Evolutionary conservation across 352 stramenopile species (phyloP), one percentile per base, ranked within the genome.

Genomic region (Phytophthora syringae): DNA sequence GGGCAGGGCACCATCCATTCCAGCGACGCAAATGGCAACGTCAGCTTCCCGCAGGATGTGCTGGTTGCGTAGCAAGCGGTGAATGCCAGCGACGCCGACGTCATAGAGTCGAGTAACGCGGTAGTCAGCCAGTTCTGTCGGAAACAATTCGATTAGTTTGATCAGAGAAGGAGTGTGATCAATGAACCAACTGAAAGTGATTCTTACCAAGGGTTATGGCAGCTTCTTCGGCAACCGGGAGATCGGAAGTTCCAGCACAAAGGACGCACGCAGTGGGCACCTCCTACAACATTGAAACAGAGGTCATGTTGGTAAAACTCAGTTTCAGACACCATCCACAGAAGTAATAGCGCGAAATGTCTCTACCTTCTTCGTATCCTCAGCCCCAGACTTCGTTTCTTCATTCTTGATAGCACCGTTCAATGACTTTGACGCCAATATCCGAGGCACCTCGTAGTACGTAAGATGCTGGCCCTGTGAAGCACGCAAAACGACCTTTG

Each of bases 1-100:
- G 5, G 97, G 97, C 15, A 99, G 80, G 21, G 97, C 97, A 18
- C 97, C 97, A 67, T 99, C 97, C 97, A 99, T 99, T 10, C 97
- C 97, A 52, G 97, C 97, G 21, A 97, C 89, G 65, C 93, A 98
- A 53, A 99, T 97, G 50, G 97, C 96, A 7, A 98, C 90, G 64
- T 97, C 93, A 7, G 83, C 88, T 30, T 82, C 84, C 16, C 90
- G 88, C 30, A 99, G 52, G 21, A 94, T 79, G 60, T 91, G 82
- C 69, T 91, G 86, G 51, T 96, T 93, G 24, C 80, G 80, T 25
- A 98, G 72, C 22, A 98, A 86, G 1, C 95, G 85, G 62, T 98
- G 92, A 52, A 99, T 90, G 20, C 97, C 95, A 28, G 95, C 97
- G 18, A 99, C 94, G 32, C 97, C 97, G 12, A 97, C 93, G 73